Evolutionary conservation across 2,329 filamentous ascomycete genomes (phyloP).

Genomic region (Sarocladium oryzae): DNA sequence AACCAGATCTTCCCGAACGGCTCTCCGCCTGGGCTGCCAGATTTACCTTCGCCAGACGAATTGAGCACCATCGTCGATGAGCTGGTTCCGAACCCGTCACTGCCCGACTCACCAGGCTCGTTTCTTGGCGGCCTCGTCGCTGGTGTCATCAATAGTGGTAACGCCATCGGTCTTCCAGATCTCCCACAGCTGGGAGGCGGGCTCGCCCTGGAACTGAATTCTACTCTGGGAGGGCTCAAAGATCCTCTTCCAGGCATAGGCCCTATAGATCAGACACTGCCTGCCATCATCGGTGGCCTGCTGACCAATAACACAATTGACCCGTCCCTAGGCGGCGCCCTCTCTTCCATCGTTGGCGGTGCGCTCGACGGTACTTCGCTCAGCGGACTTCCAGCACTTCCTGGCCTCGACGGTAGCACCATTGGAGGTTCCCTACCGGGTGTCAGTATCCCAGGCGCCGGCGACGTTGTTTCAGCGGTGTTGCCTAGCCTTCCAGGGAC

Average conservation of each 20-base stretch:
- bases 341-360: background rate
- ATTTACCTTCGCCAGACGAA: background rate
- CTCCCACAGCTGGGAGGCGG: background rate
- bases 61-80: background rate
- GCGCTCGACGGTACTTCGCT: background rate
- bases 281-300: conserved; percentile 3
- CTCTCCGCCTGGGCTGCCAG: background rate
- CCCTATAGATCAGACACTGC: background rate
- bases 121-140: background rate
- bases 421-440: conserved; percentile 3
- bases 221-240: background rate
- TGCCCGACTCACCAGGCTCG: background rate
- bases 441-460: background rate
- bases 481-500: background rate
- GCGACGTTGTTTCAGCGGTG: background rate
- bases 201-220: background rate
- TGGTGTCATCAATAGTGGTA: conserved; percentile 8
- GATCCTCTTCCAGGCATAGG: background rate
- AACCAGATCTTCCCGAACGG: background rate
- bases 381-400: background rate
- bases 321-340: background rate
- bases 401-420: background rate
- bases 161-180: background rate
- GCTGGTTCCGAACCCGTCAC: background rate
- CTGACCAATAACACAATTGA: conserved; percentile 1